Conservation (phyloP, 2,329 filamentous ascomycete species). For the Claviceps sp. region DNA sequence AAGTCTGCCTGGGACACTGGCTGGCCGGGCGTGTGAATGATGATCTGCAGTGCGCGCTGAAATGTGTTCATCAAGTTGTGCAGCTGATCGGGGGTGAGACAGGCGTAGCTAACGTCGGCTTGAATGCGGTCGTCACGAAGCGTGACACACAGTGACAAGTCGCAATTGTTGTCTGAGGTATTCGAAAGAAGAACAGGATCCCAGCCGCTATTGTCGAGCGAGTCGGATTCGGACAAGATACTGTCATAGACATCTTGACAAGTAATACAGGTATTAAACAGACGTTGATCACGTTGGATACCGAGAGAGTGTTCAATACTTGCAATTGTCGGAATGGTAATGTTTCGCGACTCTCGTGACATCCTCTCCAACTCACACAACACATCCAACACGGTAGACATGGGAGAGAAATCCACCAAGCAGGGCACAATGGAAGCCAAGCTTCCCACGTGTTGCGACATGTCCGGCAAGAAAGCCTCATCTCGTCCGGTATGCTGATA, state of each 20-base stretch:
- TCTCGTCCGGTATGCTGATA: slow-evolving; percentile 32
- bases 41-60: slow-evolving; percentile 33
- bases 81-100: slow-evolving; percentile 29
- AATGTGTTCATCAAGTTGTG: slow-evolving; percentile 38
- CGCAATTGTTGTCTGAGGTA: slow-evolving; percentile 23
- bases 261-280: slow-evolving; percentile 39
- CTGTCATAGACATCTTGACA: slow-evolving; percentile 26
- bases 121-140: slow-evolving; percentile 28
- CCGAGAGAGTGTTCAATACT: slow-evolving; percentile 34
- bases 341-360: slow-evolving; percentile 11
- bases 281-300: slow-evolving; percentile 25
- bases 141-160: slow-evolving; percentile 31
- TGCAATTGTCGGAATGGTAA: slow-evolving; percentile 32
- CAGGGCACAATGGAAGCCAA: slow-evolving; percentile 29
- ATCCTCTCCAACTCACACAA: slow-evolving; percentile 20
- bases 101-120: slow-evolving; percentile 30
- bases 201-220: slow-evolving; percentile 6
- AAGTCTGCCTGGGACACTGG: slow-evolving; percentile 34
- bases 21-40: slow-evolving; percentile 28
- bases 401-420: slow-evolving; percentile 17
- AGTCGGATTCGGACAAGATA: slow-evolving; percentile 8
- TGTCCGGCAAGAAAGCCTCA: slow-evolving; percentile 25
- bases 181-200: slow-evolving; percentile 6
- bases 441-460: slow-evolving; percentile 30
- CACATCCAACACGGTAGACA: slow-evolving; percentile 18